phyloP scores from a whole-genome alignment of 768 basidiomycete genomes.

The Gloeostereum incarnatum region DNA sequence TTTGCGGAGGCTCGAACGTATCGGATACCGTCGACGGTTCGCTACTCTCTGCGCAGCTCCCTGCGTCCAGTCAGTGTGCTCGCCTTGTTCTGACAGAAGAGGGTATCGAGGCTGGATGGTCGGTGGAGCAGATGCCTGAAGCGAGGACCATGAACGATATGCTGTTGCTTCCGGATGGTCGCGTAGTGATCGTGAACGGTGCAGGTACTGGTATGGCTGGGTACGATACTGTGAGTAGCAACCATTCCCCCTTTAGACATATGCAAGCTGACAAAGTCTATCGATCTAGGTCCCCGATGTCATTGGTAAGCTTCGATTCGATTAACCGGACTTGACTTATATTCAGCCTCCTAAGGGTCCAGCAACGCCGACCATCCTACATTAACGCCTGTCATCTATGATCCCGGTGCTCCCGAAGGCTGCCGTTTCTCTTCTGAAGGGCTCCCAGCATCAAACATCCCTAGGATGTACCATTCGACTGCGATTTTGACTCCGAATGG shows the following conservation, averaged over 20 bases:
- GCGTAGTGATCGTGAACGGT: conserved; percentile 32
- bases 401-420: conserved; percentile 18
- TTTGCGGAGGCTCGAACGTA: conserved; percentile 34
- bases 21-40: conserved; percentile 18
- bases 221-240: conserved; percentile 20
- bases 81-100: conserved; percentile 28
- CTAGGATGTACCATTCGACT: conserved; percentile 25
- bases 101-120: conserved; percentile 34
- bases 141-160: conserved; percentile 28
- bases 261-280: no score
- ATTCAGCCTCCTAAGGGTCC: conserved; percentile 20
- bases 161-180: conserved; percentile 28
- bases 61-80: conserved; percentile 33
- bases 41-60: conserved; percentile 24
- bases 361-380: conserved; percentile 29
- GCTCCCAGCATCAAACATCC: conserved; percentile 18
- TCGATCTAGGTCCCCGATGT: neutral
- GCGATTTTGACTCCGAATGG: conserved; percentile 20
- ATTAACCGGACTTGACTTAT: neutral
- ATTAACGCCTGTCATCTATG: conserved; percentile 21
- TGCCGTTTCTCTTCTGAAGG: conserved; percentile 21
- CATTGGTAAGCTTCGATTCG: no score
- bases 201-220: conserved; percentile 32
- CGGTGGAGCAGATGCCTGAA: conserved; percentile 32
- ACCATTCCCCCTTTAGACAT: no score